phyloP scores from a whole-genome alignment of 2,329 filamentous ascomycete genomes.

The Paecilomyces sp. region DNA sequence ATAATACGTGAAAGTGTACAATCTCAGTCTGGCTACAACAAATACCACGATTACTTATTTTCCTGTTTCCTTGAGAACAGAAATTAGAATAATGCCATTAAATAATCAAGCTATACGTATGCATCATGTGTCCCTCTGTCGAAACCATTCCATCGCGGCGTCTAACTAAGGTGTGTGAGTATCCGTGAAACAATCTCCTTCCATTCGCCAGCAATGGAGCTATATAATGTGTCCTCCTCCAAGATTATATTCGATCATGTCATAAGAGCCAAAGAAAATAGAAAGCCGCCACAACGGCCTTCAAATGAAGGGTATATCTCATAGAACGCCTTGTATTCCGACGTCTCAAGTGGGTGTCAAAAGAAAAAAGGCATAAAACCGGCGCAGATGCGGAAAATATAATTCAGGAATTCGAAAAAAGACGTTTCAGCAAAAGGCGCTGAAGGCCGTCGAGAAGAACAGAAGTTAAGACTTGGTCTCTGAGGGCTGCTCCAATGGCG shows the following conservation, averaged over 20 bases:
- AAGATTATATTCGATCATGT: constrained; percentile 3
- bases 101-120: background rate
- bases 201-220: background rate
- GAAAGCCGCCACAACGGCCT: background rate
- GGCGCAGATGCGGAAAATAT: background rate
- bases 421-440: background rate
- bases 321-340: constrained; percentile 22
- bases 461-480: background rate
- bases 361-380: background rate
- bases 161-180: background rate
- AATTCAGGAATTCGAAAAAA: background rate
- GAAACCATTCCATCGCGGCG: background rate
- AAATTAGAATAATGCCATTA: background rate
- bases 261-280: constrained; percentile 14
- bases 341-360: background rate
- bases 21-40: background rate
- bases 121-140: background rate
- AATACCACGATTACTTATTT: background rate
- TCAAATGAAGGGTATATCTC: constrained; percentile 34
- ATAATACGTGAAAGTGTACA: background rate
- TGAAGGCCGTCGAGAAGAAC: background rate
- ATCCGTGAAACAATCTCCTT: background rate
- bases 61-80: background rate
- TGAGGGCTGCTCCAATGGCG: constrained; percentile 2
- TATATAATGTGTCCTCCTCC: constrained; percentile 1